Base-by-base conservation (phyloP, 176 grass and related monocot genomes). In the Ensete ventricosum region DNA sequence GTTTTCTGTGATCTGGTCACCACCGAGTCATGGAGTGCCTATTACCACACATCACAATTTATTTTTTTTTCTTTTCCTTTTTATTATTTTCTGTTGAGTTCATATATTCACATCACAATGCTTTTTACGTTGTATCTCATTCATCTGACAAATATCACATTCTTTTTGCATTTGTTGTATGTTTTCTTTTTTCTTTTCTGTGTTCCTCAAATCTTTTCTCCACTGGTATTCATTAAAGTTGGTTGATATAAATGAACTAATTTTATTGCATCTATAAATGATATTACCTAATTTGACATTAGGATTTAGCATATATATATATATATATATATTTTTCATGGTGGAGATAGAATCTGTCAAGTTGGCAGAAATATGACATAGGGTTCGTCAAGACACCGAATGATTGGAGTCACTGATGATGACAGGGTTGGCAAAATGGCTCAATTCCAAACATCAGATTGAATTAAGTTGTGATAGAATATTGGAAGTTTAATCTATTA, bases 61-160 rank as follows among this genome's bases (percentile, higher is more conserved):
- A 43, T 23, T 23, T 65, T 65, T 65, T 14, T 65, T 11, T 1
- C 1, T 13, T 27, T 20, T 10, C 14, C 27, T 43, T 50, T 49
- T 69, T 19, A 13, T 34, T 16, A 14, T 69, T 69, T 70, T 70
- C 51, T 23, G 2, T 17, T 70, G 43, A 14, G 29, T 50, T 70
- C 67, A 34, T 52, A 70, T 10, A 9, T 20, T 70, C 10, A 10
- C 19, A 13, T 50, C 43, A 43, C 34, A 34, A 34, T 43, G 34
- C 5, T 43, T 43, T 4, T 43, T 43, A 43, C 34, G 4, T 43
- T 51, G 34, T 8, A 21, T 65, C 1, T 65, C 23, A 65, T 65
- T 70, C 67, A 51, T 70, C 67, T 50, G 48, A 70, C 67, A 70
- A 70, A 70, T 21, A 21, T 70, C 51, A 20, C 17, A 70, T 70